phyloP scores from a whole-genome alignment of 1,284 basidiomycete genomes.

The Inonotus obliquus region DNA sequence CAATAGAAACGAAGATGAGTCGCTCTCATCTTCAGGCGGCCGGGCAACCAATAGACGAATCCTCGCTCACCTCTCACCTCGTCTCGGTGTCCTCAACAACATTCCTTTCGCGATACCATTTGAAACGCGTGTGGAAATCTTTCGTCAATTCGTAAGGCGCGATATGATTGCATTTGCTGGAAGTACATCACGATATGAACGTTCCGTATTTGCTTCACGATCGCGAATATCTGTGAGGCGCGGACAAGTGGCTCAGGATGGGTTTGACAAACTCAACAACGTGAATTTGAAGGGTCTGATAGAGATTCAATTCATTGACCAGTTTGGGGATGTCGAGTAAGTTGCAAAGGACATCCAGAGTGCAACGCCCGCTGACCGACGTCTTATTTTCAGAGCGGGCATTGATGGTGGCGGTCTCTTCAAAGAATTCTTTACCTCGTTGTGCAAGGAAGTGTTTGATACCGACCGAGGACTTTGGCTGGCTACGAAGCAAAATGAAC shows the following conservation, averaged over 20 bases:
- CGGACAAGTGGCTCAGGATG: slow-evolving; percentile 80
- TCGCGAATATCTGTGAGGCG: slow-evolving; percentile 66
- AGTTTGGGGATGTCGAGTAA: slow-evolving; percentile 81
- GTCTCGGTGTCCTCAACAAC: slow-evolving; percentile 90
- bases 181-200: slow-evolving; percentile 6
- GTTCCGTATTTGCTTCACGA: slow-evolving; percentile 24
- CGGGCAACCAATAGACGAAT: slow-evolving; percentile 55
- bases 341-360: slow-evolving; percentile 27
- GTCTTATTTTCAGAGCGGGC: slow-evolving; percentile 53
- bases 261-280: slow-evolving; percentile 77
- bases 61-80: slow-evolving; percentile 72
- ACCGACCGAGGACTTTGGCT: slow-evolving; percentile 93
- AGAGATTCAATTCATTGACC: slow-evolving; percentile 87
- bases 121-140: slow-evolving; percentile 84
- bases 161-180: slow-evolving; percentile 37
- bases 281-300: slow-evolving; percentile 76
- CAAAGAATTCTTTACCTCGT: slow-evolving; percentile 94
- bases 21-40: slow-evolving; percentile 30
- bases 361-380: background rate
- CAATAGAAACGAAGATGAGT: slow-evolving; percentile 54
- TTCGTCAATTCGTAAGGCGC: slow-evolving; percentile 74
- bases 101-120: slow-evolving; percentile 97
- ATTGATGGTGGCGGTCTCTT: slow-evolving; percentile 97
- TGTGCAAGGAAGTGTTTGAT: slow-evolving; percentile 93
- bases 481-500: slow-evolving; percentile 82